Conservation (phyloP, 768 basidiomycete species). For the Boletus bicolor region DNA sequence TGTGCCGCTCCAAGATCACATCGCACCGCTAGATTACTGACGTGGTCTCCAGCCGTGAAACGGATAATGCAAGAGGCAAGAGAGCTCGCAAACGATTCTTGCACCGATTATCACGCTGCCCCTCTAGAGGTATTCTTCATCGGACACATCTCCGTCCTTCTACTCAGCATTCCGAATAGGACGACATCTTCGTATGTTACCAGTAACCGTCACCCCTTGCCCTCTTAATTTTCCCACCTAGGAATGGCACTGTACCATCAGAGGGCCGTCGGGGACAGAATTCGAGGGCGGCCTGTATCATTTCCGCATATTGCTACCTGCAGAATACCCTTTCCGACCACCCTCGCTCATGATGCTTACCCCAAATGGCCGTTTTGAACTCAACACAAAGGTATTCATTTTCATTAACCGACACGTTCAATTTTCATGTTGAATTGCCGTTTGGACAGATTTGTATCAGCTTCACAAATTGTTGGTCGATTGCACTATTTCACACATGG, state of each 20-base stretch:
- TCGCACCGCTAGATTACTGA: neutral
- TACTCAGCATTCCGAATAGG: slow-evolving; percentile 40
- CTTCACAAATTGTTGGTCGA: slow-evolving; percentile 77
- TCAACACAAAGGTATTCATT: slow-evolving; percentile 81
- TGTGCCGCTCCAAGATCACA: slow-evolving; percentile 30
- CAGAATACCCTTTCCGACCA: slow-evolving; percentile 95
- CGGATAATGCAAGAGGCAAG: slow-evolving; percentile 95
- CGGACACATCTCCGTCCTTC: neutral
- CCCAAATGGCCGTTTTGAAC: slow-evolving; percentile 94
- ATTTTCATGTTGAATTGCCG: slow-evolving; percentile 4
- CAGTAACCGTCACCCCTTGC: slow-evolving; percentile 7
- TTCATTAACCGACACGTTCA: slow-evolving; percentile 13
- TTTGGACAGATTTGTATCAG: slow-evolving; percentile 79
- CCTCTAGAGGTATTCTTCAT: slow-evolving; percentile 62
- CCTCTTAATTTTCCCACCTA: slow-evolving; percentile 29
- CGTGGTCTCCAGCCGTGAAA: slow-evolving; percentile 69
- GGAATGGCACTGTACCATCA: slow-evolving; percentile 98
- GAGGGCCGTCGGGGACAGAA: slow-evolving; percentile 83
- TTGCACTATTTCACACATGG: slow-evolving; percentile 16
- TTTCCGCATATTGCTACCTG: slow-evolving; percentile 84
- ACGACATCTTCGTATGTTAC: slow-evolving; percentile 79
- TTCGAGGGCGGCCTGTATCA: slow-evolving; percentile 97
- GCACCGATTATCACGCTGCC: slow-evolving; percentile 80
- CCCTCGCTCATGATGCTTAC: slow-evolving; percentile 96
- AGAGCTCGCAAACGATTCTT: slow-evolving; percentile 82